Base-by-base conservation (phyloP, 306 rosid species). In the Hippophae tibetana region DNA sequence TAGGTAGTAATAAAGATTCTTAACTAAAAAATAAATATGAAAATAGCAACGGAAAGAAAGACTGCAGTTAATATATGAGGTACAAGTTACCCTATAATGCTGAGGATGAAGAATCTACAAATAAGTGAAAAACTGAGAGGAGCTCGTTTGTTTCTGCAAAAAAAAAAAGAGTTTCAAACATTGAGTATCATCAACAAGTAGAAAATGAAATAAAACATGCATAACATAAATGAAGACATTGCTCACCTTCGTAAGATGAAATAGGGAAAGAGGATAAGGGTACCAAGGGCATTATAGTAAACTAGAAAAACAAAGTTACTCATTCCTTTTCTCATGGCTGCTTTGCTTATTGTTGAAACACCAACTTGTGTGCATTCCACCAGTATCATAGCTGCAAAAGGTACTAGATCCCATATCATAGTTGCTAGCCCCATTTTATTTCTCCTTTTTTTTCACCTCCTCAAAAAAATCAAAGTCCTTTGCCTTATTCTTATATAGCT, bases 241-340 rank as follows among this genome's bases (percentile, higher is more conserved):
- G 11, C 6, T 26, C 3, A 77, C 81, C 78, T 72, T 46, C n/a
- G 56, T 42, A 60, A 25, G 65, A 56, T 14, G 82, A 56, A 62
- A 48, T 47, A 69, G 3, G 73, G 74, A 61, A 72, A 57, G 40
- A 77, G 72, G 42, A 77, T 18, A 40, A 72, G 51, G 13, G 75
- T 68, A 14, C 72, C 72, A 42, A 77, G 74, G 43, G 78, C 68
- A 23, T 77, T 72, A 14, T 71, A 77, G 70, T 77, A 77, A 41
- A 77, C 75, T 5, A 61, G 18, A 26, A 77, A 68, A 54, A 72
- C 75, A 47, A 64, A 56, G 62, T 49, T 71, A 56, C 69, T 77
- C 72, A 77, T 60, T 56, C 82, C 82, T 59, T 8, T 43, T 38
- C 57, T 14, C 75, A 77, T 63, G 58, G 82, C 82, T 6, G 65